Base-by-base conservation (phyloP, 108 stramenopile species). In the Parietichytrium sp. region DNA sequence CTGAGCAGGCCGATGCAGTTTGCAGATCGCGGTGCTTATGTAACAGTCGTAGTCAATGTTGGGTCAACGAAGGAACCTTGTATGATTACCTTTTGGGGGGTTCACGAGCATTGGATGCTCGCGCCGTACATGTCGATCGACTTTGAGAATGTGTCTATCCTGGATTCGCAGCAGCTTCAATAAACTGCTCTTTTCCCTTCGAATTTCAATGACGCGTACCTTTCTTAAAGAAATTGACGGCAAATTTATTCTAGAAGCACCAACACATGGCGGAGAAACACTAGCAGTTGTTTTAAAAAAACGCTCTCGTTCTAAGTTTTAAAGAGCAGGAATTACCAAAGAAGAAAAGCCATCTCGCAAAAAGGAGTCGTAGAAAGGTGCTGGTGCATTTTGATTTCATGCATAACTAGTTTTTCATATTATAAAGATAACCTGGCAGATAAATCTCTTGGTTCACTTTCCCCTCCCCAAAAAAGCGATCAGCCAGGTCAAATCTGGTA, bases 91-190 rank as follows among this genome's bases (percentile, higher is more conserved):
- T 72, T 72, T 45, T 72, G 61, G 61, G 61, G 61, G 6, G 1
- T 72, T 0, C 29, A 72, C 2, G 20, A 45, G 36, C 61, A 72
- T 8, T 72, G 61, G 61, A 72, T 72, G 61, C 61, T 72, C 20
- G 61, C 61, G 33, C 61, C 61, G 20, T 72, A 72, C 61, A 72
- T 72, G 33, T 12, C 12, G 61, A 27, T 72, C 42, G 61, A 72
- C 42, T n/a, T 23, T n/a, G 45, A n/a, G 61, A 33, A 7, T 33
- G 15, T 16, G 38, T n/a, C 42, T 7, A 33, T 10, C 23, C 42
- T n/a, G n/a, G 54, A 6, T 15, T 26, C 27, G n/a, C 20, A 6
- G 27, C 54, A 15, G 26, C 20, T 27, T n/a, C 23, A 54, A 54
- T 8, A 12, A 27, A 12, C n/a, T 26, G 23, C 20, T 12, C 12